Base-by-base conservation (phyloP, 2,329 filamentous ascomycete genomes). In the Alternaria longipes region DNA sequence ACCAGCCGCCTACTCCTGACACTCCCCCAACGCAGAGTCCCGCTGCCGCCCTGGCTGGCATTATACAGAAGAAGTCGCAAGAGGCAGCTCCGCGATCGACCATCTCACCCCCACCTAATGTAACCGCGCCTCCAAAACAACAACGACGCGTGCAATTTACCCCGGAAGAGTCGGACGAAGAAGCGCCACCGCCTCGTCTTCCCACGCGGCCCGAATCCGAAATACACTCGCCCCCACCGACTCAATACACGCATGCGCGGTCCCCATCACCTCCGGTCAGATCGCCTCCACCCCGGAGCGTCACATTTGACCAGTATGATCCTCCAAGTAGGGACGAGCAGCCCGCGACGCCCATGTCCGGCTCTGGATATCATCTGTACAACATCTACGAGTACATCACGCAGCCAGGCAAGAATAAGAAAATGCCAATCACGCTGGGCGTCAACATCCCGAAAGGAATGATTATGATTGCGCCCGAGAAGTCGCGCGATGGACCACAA, bases 381-480 rank as follows among this genome's bases (percentile, higher is more conserved):
- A 97, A 97, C 72, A 94, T 98, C 72, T 97, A 94, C 76, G 94
- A 98, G 80, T 97, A 97, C 91, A 88, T 97, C 5, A 94, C 93
- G n/a, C 89, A 95, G 45, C 94, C 97, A 88, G 94, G 94, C 58
- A 97, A 97, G 83, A 91, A 92, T 73, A 97, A 97, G 84, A 98
- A 98, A 82, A 95, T 97, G 92, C 93, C 94, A 1, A 97, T 93
- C n/a, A 97, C 92, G 0, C 80, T 98, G 38, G 94, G 94, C n/a
- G 90, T 98, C 74, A 97, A 98, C 75, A 84, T 95, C 57, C 89
- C 90, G 49, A 96, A 92, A 16, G 94, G 94, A 40, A 87, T 90
- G 32, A 96, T 99, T 68, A 89, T 97, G 80, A 92, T 99, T 70
- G 91, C 93, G 0, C 94, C 94, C 0, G 94, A 96, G 75, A 92